Evolutionary conservation across 345 rosid genomes (phyloP).

Genomic region (Cardamine occulta): DNA sequence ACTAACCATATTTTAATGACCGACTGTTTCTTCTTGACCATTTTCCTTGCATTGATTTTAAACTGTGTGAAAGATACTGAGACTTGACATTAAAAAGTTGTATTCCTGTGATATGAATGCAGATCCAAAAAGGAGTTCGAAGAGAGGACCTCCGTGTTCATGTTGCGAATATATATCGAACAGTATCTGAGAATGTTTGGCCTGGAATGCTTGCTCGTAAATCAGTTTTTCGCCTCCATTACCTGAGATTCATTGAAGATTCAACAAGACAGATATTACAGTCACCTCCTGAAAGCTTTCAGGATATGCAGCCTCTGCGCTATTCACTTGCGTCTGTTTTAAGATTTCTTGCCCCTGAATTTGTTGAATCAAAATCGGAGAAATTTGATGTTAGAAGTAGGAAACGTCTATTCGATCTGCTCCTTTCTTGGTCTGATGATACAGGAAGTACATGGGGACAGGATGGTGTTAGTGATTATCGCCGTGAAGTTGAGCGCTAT

Average conservation of each 20-base stretch:
- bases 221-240: slow-evolving; percentile 85
- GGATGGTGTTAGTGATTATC: slow-evolving; percentile 82
- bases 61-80: slow-evolving; percentile 13
- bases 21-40: slow-evolving; percentile 21
- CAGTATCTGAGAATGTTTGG: slow-evolving; percentile 95
- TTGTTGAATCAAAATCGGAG: slow-evolving; percentile 91
- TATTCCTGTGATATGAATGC: slow-evolving; percentile 43
- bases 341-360: slow-evolving; percentile 91
- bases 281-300: slow-evolving; percentile 78
- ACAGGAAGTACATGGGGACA: slow-evolving; percentile 83
- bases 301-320: slow-evolving; percentile 89
- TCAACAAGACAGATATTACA: slow-evolving; percentile 63
- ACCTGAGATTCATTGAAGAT: slow-evolving; percentile 91
- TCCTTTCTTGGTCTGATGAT: slow-evolving; percentile 93
- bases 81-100: slow-evolving; percentile 17
- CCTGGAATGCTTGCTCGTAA: slow-evolving; percentile 90
- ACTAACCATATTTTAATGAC: slow-evolving; percentile 7
- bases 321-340: slow-evolving; percentile 91
- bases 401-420: slow-evolving; percentile 87
- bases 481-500: slow-evolving; percentile 97
- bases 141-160: slow-evolving; percentile 92
- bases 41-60: slow-evolving; percentile 23
- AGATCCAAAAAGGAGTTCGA: slow-evolving; percentile 87
- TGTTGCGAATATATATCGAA: slow-evolving; percentile 86
- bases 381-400: slow-evolving; percentile 87